phyloP scores from a whole-genome alignment of 768 basidiomycete species.

The Boletus fagicola region DNA sequence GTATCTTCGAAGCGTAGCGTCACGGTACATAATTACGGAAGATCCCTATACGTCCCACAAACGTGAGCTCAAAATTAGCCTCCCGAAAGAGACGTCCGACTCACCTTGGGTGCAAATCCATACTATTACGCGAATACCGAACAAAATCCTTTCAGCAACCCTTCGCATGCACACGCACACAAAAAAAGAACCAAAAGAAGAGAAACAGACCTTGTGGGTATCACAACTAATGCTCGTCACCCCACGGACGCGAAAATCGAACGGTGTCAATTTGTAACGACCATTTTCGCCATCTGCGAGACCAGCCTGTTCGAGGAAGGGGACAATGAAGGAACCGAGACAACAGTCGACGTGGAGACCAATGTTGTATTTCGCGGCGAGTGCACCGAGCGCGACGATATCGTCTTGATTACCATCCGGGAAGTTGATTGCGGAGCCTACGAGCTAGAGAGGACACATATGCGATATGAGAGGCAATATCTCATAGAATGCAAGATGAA shows the following conservation, averaged over 20 bases:
- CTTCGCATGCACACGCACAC: neutral
- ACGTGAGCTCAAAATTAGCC: neutral
- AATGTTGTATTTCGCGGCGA: constrained; percentile 73
- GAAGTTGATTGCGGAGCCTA: constrained; percentile 85
- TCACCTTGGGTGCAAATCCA: constrained; percentile 90
- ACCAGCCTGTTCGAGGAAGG: constrained; percentile 82
- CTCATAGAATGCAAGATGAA: neutral
- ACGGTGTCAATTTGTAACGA: constrained; percentile 57
- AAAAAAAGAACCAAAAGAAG: neutral
- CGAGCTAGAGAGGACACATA: constrained; percentile 47
- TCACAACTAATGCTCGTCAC: constrained; percentile 96
- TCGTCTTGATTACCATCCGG: constrained; percentile 86
- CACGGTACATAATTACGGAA: constrained; percentile 93
- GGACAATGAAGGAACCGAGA: constrained; percentile 89
- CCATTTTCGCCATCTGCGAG: constrained; percentile 59
- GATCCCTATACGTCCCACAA: constrained; percentile 55
- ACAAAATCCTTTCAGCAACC: constrained; percentile 3
- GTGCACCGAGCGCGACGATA: constrained; percentile 69
- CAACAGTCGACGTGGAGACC: constrained; percentile 96
- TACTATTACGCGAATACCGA: constrained; percentile 47
- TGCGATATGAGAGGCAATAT: neutral
- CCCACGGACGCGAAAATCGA: constrained; percentile 88
- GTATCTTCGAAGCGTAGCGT: constrained; percentile 67
- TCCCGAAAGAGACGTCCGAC: constrained; percentile 4
- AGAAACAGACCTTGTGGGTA: constrained; percentile 73